Conservation (phyloP, 2,329 filamentous ascomycete genomes). For the Fusarium sp. region DNA sequence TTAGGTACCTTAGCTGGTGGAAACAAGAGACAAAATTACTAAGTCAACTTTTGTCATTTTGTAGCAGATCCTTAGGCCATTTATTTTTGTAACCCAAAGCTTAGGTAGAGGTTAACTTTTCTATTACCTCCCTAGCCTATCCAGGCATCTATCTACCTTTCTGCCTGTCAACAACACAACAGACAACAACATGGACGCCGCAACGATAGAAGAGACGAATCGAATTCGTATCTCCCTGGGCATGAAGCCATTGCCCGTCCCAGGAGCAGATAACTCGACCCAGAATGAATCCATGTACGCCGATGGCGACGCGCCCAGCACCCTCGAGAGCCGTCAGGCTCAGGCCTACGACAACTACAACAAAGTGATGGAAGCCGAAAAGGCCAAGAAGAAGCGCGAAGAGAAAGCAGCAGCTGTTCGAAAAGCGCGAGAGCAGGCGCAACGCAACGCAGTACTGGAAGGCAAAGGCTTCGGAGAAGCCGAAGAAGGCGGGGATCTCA, state of each 20-base stretch:
- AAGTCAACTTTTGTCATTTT: neutral
- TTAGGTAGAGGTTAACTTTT: neutral
- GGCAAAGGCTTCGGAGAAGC: slow-evolving; percentile 86
- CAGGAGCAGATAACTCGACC: slow-evolving; percentile 66
- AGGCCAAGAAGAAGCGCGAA: slow-evolving; percentile 81
- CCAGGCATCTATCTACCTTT: neutral
- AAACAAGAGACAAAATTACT: neutral
- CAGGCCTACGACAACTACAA: slow-evolving; percentile 79
- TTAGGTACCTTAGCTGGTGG: neutral
- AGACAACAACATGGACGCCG: slow-evolving; percentile 66
- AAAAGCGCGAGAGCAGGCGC: slow-evolving; percentile 86
- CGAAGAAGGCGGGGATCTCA: slow-evolving; percentile 73
- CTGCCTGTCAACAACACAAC: slow-evolving; percentile 6
- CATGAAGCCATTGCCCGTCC: slow-evolving; percentile 88
- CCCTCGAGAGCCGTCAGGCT: slow-evolving; percentile 83
- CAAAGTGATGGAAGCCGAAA: slow-evolving; percentile 75
- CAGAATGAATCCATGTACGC: slow-evolving; percentile 63
- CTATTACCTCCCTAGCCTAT: too few relatives aligned
- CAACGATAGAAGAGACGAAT: slow-evolving; percentile 93
- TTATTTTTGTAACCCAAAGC: neutral
- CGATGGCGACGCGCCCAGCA: slow-evolving; percentile 78
- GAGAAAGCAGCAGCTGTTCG: slow-evolving; percentile 86
- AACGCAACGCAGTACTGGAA: slow-evolving; percentile 79
- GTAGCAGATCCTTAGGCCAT: neutral
- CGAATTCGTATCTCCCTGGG: slow-evolving; percentile 90